These are phyloP conservation scores for Escovopsis weberi DNA, from an alignment of 2,329 filamentous ascomycete species.

Conservation along the genomic window DNA sequence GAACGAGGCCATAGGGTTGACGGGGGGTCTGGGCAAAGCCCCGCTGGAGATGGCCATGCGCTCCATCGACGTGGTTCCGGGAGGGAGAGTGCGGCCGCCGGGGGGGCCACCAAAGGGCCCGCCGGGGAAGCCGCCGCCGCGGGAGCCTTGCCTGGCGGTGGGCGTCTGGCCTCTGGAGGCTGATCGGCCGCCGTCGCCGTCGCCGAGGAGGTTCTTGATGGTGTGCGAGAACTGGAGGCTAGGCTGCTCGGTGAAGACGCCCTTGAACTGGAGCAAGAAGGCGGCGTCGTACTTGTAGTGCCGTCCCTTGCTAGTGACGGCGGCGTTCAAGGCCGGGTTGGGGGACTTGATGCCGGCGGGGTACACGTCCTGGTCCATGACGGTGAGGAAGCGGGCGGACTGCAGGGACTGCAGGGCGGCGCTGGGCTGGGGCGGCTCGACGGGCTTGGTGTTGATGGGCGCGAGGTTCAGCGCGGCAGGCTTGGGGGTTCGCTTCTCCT, in stretches of 20 bases:
- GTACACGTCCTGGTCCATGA: slow-evolving; percentile 67
- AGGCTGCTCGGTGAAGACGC: slow-evolving; percentile 92
- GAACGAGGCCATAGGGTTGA: slow-evolving; percentile 28
- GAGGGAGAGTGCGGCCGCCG: slow-evolving; percentile 43
- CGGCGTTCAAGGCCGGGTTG: slow-evolving; percentile 77
- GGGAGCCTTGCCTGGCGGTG: slow-evolving; percentile 34
- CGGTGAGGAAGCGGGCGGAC: slow-evolving; percentile 74
- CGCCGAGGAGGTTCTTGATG: slow-evolving; percentile 75
- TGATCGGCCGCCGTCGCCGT: slow-evolving; percentile 50
- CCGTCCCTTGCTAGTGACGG: slow-evolving; percentile 63
- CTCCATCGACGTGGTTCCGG: slow-evolving; percentile 63
- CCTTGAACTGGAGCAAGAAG: slow-evolving; percentile 93
- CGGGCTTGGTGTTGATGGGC: slow-evolving; percentile 63
- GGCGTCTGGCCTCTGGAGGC: slow-evolving; percentile 43
- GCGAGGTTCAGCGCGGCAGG: slow-evolving; percentile 80
- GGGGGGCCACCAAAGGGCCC: slow-evolving; percentile 47
- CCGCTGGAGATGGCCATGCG: slow-evolving; percentile 54
- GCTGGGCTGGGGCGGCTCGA: slow-evolving; percentile 85
- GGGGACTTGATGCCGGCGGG: slow-evolving; percentile 74
- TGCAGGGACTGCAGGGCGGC: slow-evolving; percentile 87
- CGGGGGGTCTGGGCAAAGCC: slow-evolving; percentile 29
- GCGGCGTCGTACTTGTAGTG: slow-evolving; percentile 90
- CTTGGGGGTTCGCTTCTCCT: slow-evolving; percentile 56
- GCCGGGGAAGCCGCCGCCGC: slow-evolving; percentile 46
- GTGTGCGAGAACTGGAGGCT: slow-evolving; percentile 86